phyloP scores from a whole-genome alignment of 257 asterid genomes.

The Petrea volubilis region DNA sequence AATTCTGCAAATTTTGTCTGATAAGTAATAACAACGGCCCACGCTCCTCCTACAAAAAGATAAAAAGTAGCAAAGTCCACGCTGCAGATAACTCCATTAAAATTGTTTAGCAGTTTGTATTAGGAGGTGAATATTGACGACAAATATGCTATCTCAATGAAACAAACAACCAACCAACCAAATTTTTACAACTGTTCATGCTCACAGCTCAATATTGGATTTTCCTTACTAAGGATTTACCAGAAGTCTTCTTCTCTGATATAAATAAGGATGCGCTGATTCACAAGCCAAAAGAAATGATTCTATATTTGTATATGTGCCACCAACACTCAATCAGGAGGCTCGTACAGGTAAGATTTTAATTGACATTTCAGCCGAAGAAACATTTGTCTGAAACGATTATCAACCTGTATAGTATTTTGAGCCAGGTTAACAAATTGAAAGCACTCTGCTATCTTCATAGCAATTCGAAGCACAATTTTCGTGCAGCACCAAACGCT shows the following conservation, averaged over 20 bases:
- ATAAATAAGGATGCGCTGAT: neutral
- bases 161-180: neutral
- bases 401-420: neutral
- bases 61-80: neutral
- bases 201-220: neutral
- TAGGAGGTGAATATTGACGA: neutral
- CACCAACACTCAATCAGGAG: neutral
- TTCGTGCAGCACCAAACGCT: neutral
- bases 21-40: neutral
- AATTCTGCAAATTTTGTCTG: neutral
- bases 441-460: neutral
- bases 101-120: neutral
- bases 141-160: neutral
- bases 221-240: neutral
- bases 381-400: neutral
- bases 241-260: neutral
- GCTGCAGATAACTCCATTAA: neutral
- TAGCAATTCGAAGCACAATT: neutral
- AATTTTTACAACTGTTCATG: neutral
- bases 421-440: neutral
- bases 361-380: neutral
- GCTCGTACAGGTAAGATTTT: neutral
- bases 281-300: conserved; percentile 4
- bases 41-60: neutral
- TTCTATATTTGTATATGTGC: neutral